Evolutionary conservation across 345 rosid species (phyloP).

Genomic region (Leavenworthia alabamica): DNA sequence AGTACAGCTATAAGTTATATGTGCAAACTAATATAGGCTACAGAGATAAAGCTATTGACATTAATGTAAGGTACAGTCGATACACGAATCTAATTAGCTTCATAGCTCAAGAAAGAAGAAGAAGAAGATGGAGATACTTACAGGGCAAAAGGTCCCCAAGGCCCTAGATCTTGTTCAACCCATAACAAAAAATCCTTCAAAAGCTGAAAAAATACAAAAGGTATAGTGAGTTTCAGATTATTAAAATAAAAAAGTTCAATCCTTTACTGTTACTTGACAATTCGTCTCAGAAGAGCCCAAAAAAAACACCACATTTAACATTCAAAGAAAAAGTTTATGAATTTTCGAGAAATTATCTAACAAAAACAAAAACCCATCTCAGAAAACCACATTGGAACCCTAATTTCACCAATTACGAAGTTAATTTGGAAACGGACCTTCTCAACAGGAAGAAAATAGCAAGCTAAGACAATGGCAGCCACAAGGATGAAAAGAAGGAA

Average conservation of each 20-base stretch:
- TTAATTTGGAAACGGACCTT: constrained; percentile 40
- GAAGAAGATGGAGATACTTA: constrained; percentile 52
- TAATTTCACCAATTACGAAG: neutral
- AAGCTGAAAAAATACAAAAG: constrained; percentile 45
- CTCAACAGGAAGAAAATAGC: constrained; percentile 85
- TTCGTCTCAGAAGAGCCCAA: neutral
- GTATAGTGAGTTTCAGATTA: constrained; percentile 16
- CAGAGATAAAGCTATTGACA: neutral
- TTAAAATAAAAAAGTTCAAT: neutral
- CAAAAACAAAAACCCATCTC: constrained; percentile 4
- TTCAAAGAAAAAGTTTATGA: neutral
- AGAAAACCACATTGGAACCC: neutral
- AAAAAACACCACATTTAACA: neutral
- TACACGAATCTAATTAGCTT: neutral
- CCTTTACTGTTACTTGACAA: too few species aligned
- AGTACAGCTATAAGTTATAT: neutral
- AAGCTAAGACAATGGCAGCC: constrained; percentile 63
- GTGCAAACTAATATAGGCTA: neutral
- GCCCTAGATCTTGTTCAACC: constrained; percentile 92
- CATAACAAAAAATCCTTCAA: constrained; percentile 87
- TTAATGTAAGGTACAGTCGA: neutral
- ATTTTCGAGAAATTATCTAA: constrained; percentile 1
- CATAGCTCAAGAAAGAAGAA: neutral
- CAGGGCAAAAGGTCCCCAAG: constrained; percentile 97
- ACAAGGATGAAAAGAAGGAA: constrained; percentile 57